A percentile compares a stretch with the other conserved stretches of the same genome.
Conservation (phyloP, 2,329 filamentous ascomycete species). For the Neocucurbitaria cava region DNA sequence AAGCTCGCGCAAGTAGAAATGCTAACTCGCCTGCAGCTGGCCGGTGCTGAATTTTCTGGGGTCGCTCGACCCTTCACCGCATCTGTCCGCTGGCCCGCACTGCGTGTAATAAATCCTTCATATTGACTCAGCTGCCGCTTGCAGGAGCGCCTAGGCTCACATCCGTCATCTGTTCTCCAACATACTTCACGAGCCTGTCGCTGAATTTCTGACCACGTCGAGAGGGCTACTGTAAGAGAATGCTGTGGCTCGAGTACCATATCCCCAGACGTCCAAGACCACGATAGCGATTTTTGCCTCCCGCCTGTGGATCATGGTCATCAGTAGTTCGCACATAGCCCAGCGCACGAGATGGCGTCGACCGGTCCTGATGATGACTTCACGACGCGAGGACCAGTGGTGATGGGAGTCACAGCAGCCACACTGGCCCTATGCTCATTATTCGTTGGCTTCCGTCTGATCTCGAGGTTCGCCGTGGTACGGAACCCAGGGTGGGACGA, state of each 20-base stretch:
- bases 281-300: slow-evolving; percentile 23
- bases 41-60: slow-evolving; percentile 30
- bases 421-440: slow-evolving; percentile 73
- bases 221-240: slow-evolving; percentile 25
- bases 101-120: not conserved
- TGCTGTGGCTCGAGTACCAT: slow-evolving; percentile 25
- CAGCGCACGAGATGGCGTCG: slow-evolving; percentile 36
- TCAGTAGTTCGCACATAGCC: slow-evolving; percentile 12
- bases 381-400: slow-evolving; percentile 47
- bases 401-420: slow-evolving; percentile 73
- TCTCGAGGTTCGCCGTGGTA: slow-evolving; percentile 77
- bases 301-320: slow-evolving; percentile 15
- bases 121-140: slow-evolving; percentile 11
- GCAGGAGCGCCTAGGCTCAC: slow-evolving; percentile 1
- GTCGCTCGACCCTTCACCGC: slow-evolving; percentile 28
- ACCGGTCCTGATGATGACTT: slow-evolving; percentile 23
- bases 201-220: slow-evolving; percentile 3
- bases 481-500: slow-evolving; percentile 77
- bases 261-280: slow-evolving; percentile 35
- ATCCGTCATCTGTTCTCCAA: not conserved
- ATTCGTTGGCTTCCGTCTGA: slow-evolving; percentile 77
- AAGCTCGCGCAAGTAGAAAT: slow-evolving; percentile 19
- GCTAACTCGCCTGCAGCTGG: slow-evolving; percentile 21
- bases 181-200: not conserved
- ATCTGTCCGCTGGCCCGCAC: slow-evolving; percentile 5